phyloP scores from a whole-genome alignment of 2,329 filamentous ascomycete genomes.

The Curvularia hawaiiensis region DNA sequence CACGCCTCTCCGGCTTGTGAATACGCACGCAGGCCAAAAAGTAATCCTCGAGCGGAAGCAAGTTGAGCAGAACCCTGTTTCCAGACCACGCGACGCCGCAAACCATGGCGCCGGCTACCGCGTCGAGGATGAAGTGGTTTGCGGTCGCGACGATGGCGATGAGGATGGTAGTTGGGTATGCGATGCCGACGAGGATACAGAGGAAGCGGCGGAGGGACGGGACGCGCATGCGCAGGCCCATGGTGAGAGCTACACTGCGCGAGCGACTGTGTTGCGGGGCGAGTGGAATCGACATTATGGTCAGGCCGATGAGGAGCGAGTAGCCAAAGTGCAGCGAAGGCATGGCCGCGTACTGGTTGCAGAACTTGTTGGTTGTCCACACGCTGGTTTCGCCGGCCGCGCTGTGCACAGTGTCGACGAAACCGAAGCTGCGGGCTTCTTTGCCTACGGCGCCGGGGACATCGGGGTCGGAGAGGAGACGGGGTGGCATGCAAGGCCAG shows the following conservation, averaged over 20 bases:
- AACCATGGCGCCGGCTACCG: constrained; percentile 69
- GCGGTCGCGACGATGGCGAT: constrained; percentile 72
- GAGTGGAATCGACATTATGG: constrained; percentile 69
- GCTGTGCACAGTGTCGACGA: constrained; percentile 65
- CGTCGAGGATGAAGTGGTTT: constrained; percentile 75
- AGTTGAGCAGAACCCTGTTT: constrained; percentile 63
- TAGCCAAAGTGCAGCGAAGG: constrained; percentile 78
- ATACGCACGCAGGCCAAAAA: constrained; percentile 67
- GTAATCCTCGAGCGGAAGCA: constrained; percentile 70
- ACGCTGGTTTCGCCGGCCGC: constrained; percentile 66
- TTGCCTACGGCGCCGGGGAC: constrained; percentile 62
- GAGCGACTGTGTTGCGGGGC: constrained; percentile 58
- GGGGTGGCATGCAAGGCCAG: constrained; percentile 67
- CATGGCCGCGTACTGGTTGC: constrained; percentile 81
- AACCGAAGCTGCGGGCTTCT: constrained; percentile 64
- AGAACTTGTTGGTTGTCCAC: constrained; percentile 75
- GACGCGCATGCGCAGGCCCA: constrained; percentile 45
- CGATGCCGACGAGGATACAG: constrained; percentile 60
- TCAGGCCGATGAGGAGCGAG: constrained; percentile 73
- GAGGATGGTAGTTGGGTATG: constrained; percentile 69
- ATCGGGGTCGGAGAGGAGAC: constrained; percentile 58
- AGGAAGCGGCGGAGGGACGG: constrained; percentile 58
- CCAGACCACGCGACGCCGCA: constrained; percentile 67
- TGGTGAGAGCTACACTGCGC: constrained; percentile 32
- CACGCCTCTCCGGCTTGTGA: constrained; percentile 61